Base-by-base conservation (phyloP, 108 stramenopile genomes). In the Epithemia pelagica region DNA sequence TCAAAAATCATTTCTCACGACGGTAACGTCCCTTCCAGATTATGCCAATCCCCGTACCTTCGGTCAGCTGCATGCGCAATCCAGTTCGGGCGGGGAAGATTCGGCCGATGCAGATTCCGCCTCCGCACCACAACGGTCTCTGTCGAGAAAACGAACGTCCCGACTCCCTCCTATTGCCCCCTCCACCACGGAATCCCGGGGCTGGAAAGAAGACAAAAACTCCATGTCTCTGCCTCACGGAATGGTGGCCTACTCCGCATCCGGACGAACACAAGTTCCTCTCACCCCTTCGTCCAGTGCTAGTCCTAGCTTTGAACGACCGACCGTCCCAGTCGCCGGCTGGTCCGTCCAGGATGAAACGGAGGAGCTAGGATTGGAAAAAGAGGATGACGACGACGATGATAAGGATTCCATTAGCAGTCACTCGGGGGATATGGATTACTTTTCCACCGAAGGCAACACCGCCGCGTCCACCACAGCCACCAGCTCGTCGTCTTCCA, bases 1-100 rank as follows among this genome's bases (percentile, higher is more conserved):
- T 65, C 60, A 61, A 19, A 62, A n/a, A 62, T 62, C 61, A 8
- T 21, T 27, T 31, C 7, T 62, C 27, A 27, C 31, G 61, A 27
- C 61, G 7, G 56, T 58, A 58, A 23, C 56, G 56, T 58, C 26
- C 7, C 26, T 27, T 46, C 37, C 37, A 5, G 37, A 46, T 10
- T 46, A 46, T 15, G 37, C 37, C 37, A 46, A 46, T 15, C 37
- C 37, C 37, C 37, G 37, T 10, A 46, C 37, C 5, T 46, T 46
- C 15, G 37, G 37, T 15, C 37, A 46, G 15, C 15, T 46, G 15
- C 37, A 46, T 5, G 10, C 5, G 15, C 37, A 46, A 46, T 15
- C 5, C 5, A 46, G 10, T 46, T 46, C 37, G 37, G 15, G 10
- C 10, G 37, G 37, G 37, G 37, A 46, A 5, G 37, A 46, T 46